Percentiles rank a stretch among this genome's conserved stretches.
phyloP scores from a whole-genome alignment of 352 stramenopile species.

The Phytopythium vexans region DNA sequence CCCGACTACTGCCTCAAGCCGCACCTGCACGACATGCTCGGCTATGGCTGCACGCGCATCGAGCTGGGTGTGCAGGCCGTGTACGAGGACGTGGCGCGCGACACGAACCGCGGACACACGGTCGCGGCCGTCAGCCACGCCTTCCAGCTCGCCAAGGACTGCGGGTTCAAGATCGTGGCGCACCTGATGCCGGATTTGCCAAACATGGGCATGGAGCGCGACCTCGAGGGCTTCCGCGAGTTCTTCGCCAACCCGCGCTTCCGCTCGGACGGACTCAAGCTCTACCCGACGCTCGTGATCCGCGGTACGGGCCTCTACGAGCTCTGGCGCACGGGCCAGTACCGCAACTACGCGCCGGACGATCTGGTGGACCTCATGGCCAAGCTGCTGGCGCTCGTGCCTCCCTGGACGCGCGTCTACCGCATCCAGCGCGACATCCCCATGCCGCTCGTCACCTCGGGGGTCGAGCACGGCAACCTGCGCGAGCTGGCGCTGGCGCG shows the following conservation, averaged over 20 bases:
- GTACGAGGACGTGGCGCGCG: slow-evolving; percentile 92
- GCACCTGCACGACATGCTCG: slow-evolving; percentile 96
- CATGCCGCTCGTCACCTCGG: slow-evolving; percentile 96
- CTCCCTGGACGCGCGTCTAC: slow-evolving; percentile 95
- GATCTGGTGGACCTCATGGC: slow-evolving; percentile 92
- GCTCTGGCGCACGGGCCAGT: slow-evolving; percentile 96
- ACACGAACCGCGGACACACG: slow-evolving; percentile 94
- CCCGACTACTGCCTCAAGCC: slow-evolving; percentile 97
- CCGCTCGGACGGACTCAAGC: slow-evolving; percentile 94
- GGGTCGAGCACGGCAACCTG: slow-evolving; percentile 96
- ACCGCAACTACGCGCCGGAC: slow-evolving; percentile 84
- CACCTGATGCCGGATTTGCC: slow-evolving; percentile 98
- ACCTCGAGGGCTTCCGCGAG: slow-evolving; percentile 94
- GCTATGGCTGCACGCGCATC: slow-evolving; percentile 96
- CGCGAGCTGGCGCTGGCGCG: slow-evolving; percentile 90
- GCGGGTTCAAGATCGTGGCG: slow-evolving; percentile 97
- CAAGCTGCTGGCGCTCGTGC: slow-evolving; percentile 91
- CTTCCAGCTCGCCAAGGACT: slow-evolving; percentile 90
- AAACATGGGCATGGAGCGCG: slow-evolving; percentile 96
- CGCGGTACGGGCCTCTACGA: slow-evolving; percentile 96
- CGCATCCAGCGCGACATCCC: slow-evolving; percentile 96
- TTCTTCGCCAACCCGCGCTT: slow-evolving; percentile 97
- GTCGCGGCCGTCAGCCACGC: slow-evolving; percentile 87
- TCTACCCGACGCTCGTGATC: slow-evolving; percentile 97
- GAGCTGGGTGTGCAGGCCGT: slow-evolving; percentile 97